A percentile compares a stretch with the other conserved stretches of the same genome.
Evolutionary conservation across 1,139 yeast genomes (phyloP).

Genomic region (Taiozyma sp.): DNA sequence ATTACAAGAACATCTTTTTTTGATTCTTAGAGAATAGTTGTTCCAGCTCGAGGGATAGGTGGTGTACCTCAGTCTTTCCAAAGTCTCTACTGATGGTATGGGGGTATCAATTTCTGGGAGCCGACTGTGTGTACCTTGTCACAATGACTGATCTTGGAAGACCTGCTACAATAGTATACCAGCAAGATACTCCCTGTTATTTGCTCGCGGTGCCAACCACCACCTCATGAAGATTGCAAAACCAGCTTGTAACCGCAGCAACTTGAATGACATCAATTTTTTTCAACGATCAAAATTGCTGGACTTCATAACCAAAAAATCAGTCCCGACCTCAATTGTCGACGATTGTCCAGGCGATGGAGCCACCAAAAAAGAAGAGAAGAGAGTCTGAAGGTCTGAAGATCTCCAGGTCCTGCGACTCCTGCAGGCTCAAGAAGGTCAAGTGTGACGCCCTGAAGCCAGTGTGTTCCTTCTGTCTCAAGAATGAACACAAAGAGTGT

Average conservation of each 20-base stretch:
- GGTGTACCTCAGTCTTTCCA: slow-evolving; percentile 32
- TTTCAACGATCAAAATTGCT: no score
- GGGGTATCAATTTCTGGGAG: no score
- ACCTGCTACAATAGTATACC: slow-evolving; percentile 31
- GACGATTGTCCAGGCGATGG: slow-evolving; percentile 26
- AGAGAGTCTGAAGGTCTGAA: slow-evolving; percentile 4
- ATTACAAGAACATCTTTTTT: slow-evolving; percentile 33
- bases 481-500: slow-evolving; percentile 20
- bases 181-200: slow-evolving; percentile 35
- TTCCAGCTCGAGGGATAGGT: slow-evolving; percentile 34
- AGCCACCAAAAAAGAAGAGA: not conserved
- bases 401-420: slow-evolving; percentile 28
- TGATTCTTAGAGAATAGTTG: slow-evolving; percentile 43
- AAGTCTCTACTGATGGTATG: slow-evolving; percentile 37
- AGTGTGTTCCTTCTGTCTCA: slow-evolving; percentile 30
- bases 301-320: no score
- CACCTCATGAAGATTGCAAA: slow-evolving; percentile 31
- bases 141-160: slow-evolving; percentile 38
- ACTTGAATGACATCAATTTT: slow-evolving; percentile 23
- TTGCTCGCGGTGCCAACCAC: slow-evolving; percentile 29
- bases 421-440: slow-evolving; percentile 34
- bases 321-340: slow-evolving; percentile 26
- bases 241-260: slow-evolving; percentile 36
- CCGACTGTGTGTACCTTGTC: no score
- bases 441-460: slow-evolving; percentile 34